Evolutionary conservation across 257 asterid genomes (phyloP).

Genomic region (Haberlea rhodopensis): DNA sequence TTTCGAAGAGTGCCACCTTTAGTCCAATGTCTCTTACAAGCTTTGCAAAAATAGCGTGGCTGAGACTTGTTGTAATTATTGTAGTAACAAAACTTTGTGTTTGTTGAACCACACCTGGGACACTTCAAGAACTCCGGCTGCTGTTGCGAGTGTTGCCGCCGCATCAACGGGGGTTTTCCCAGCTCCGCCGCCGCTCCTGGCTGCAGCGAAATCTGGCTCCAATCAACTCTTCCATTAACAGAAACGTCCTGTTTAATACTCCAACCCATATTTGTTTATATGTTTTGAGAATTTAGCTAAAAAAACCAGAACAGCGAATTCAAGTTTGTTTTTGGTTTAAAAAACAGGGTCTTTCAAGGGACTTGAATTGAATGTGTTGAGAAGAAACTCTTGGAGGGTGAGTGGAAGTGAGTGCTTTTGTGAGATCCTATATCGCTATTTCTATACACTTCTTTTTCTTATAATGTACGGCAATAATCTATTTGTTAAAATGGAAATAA

Average conservation of each 20-base stretch:
- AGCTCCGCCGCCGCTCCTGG: slow-evolving; percentile 28
- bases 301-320: neutral
- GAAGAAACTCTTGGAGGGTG: neutral
- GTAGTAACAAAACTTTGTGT: slow-evolving; percentile 75
- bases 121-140: slow-evolving; percentile 46
- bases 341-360: neutral
- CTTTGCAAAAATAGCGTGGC: slow-evolving; percentile 75
- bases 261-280: slow-evolving; percentile 29
- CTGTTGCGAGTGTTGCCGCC: slow-evolving; percentile 30
- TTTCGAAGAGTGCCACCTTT: slow-evolving; percentile 72
- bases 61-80: slow-evolving; percentile 71
- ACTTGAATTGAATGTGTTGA: no score
- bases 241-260: slow-evolving; percentile 32
- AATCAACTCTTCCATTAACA: slow-evolving; percentile 34
- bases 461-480: no score
- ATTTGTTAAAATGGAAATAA: no score
- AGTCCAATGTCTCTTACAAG: slow-evolving; percentile 81
- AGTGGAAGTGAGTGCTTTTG: neutral
- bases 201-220: slow-evolving; percentile 35
- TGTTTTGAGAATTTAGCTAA: neutral
- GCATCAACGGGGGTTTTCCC: slow-evolving; percentile 27
- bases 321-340: neutral
- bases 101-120: slow-evolving; percentile 58
- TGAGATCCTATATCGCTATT: neutral
- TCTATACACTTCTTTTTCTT: neutral